Percentiles rank a stretch among this genome's conserved stretches.
phyloP scores from a whole-genome alignment of 768 basidiomycete genomes.

The Amanita phalloides region DNA sequence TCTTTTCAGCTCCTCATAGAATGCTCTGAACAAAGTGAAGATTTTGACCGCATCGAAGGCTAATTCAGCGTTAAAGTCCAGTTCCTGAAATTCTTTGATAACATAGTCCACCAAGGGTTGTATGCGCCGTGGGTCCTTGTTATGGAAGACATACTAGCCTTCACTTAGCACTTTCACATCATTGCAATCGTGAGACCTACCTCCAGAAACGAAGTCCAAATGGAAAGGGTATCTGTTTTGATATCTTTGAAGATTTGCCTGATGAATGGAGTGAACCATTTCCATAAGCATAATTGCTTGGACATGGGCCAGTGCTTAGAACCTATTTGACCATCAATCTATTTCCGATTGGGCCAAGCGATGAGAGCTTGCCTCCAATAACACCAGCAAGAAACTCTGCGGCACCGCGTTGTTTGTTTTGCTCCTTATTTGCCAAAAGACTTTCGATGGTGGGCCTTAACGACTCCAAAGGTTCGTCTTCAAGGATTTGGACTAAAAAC shows the following conservation, averaged over 20 bases:
- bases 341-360: background rate
- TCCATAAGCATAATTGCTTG: conserved; percentile 64
- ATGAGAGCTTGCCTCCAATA: conserved; percentile 36
- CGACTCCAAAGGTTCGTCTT: conserved; percentile 55
- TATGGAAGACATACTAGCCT: conserved; percentile 60
- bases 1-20: conserved; percentile 68
- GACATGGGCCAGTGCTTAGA: conserved; percentile 79
- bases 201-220: conserved; percentile 76
- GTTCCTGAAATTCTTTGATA: conserved; percentile 44
- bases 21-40: conserved; percentile 54
- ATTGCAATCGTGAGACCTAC: conserved; percentile 21
- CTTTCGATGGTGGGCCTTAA: conserved; percentile 52
- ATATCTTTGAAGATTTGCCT: conserved; percentile 60
- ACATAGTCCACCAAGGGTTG: conserved; percentile 73
- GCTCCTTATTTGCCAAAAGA: conserved; percentile 58
- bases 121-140: conserved; percentile 74
- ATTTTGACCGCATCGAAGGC: conserved; percentile 73
- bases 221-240: conserved; percentile 69
- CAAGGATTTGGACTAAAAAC: conserved; percentile 61
- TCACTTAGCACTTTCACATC: conserved; percentile 1
- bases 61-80: conserved; percentile 75
- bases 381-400: conserved; percentile 76
- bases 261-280: conserved; percentile 68
- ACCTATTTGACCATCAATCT: conserved; percentile 28
- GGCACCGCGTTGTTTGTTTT: conserved; percentile 82